These are phyloP conservation scores for Chalaropsis ovoidea DNA, from an alignment of 2,329 filamentous ascomycete genomes.

Conservation along the genomic window DNA sequence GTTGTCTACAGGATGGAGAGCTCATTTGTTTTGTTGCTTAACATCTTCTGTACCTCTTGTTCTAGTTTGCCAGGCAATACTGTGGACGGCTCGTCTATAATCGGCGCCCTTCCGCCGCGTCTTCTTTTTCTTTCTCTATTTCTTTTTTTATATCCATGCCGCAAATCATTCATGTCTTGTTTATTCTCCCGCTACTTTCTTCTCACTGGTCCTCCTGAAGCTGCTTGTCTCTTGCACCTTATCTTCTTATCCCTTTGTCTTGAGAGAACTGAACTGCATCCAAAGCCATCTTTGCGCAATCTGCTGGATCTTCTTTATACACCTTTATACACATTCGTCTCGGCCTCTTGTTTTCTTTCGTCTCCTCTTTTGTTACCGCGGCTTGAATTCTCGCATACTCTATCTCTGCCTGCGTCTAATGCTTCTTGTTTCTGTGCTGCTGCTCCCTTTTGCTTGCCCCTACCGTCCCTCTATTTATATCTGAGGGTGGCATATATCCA, in stretches of 20 bases:
- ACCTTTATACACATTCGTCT: neutral
- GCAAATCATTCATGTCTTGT: slow-evolving; percentile 5
- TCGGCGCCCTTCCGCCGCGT: neutral
- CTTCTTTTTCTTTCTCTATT: neutral
- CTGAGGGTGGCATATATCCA: no score
- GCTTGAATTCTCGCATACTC: neutral
- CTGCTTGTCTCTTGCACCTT: neutral
- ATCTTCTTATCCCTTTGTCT: neutral
- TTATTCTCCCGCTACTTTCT: neutral
- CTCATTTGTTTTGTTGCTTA: neutral
- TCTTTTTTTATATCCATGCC: slow-evolving; percentile 12
- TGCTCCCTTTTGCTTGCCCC: no score
- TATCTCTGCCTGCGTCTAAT: no score
- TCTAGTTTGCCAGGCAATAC: neutral
- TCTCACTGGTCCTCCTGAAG: neutral
- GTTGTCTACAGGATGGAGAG: neutral
- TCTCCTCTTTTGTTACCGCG: neutral
- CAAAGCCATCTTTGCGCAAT: neutral
- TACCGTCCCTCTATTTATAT: no score
- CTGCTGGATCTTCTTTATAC: neutral
- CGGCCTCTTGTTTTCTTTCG: neutral
- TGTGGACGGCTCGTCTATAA: neutral
- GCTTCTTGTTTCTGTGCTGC: no score
- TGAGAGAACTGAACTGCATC: neutral
- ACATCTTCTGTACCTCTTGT: neutral